Evolutionary conservation across 345 rosid species (phyloP).

Genomic region (Brassica nigra): DNA sequence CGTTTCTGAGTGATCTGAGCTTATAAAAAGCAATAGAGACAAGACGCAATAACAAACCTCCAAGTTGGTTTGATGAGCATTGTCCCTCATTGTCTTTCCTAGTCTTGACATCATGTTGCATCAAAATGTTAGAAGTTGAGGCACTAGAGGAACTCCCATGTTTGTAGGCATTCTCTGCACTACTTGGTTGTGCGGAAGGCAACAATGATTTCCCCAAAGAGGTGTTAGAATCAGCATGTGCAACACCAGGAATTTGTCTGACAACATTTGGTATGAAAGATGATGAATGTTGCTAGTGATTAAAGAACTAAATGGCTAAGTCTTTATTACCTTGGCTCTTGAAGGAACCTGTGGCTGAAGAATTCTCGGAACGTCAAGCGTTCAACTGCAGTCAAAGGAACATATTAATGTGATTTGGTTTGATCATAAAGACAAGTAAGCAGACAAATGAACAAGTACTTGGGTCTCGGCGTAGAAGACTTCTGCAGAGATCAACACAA

Average conservation of each 20-base stretch:
- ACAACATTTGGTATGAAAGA: constrained; percentile 37
- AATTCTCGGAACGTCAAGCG: constrained; percentile 71
- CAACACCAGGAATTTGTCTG: constrained; percentile 46
- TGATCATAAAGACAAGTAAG: constrained; percentile 1
- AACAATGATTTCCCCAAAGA: constrained; percentile 34
- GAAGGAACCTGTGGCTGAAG: constrained; percentile 69
- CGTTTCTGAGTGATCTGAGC: constrained; percentile 21
- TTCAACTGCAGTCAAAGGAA: constrained; percentile 53
- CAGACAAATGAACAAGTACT: constrained; percentile 43
- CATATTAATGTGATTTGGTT: neutral
- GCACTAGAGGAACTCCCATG: constrained; percentile 34
- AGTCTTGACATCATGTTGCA: constrained; percentile 34
- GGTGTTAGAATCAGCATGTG: constrained; percentile 41
- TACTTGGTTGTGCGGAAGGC: constrained; percentile 20
- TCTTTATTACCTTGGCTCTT: constrained; percentile 58
- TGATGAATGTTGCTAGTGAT: constrained; percentile 6
- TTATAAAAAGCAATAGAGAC: neutral
- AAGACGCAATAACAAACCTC: constrained; percentile 44
- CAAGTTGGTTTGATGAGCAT: constrained; percentile 44
- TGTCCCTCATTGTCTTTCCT: constrained; percentile 44
- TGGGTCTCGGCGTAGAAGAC: constrained; percentile 68
- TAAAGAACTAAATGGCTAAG: neutral
- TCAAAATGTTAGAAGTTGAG: constrained; percentile 38
- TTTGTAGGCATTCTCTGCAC: constrained; percentile 27
- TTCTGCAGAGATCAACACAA: constrained; percentile 74